A percentile compares a stretch with the other conserved stretches of the same genome.
phyloP scores from a whole-genome alignment of 139 green algal species.

The Protoeuglena noctilucae region DNA sequence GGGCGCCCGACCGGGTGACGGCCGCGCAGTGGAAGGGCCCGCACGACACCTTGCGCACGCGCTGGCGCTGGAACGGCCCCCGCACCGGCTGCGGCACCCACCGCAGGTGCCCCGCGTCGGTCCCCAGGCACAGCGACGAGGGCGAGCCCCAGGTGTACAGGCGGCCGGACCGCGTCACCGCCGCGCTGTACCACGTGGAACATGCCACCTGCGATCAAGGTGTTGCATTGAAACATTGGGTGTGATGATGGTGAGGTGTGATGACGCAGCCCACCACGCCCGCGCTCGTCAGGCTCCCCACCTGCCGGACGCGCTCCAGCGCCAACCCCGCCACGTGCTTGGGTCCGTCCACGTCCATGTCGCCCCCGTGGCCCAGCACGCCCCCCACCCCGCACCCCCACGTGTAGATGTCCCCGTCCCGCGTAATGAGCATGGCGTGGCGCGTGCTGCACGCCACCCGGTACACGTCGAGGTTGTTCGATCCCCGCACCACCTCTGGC shows the following conservation, averaged over 20 bases:
- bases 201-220: neutral
- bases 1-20: slow-evolving; percentile 29
- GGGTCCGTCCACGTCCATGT: neutral
- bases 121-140: neutral
- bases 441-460: neutral
- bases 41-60: slow-evolving; percentile 47
- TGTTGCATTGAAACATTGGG: too few species aligned
- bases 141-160: neutral
- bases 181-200: neutral
- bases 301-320: too few species aligned
- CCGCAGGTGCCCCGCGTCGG: too few species aligned
- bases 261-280: neutral
- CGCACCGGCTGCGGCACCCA: neutral
- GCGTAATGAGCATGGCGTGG: slow-evolving; percentile 3
- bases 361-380: neutral
- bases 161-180: neutral
- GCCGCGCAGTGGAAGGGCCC: slow-evolving; percentile 70
- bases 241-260: too few species aligned
- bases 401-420: neutral
- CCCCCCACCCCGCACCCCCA: neutral
- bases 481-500: neutral
- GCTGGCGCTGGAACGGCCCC: neutral
- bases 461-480: neutral
- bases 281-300: too few species aligned
- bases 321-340: neutral